Base-by-base conservation (phyloP, 495 filamentous ascomycete species). In the Annulohypoxylon stygium region DNA sequence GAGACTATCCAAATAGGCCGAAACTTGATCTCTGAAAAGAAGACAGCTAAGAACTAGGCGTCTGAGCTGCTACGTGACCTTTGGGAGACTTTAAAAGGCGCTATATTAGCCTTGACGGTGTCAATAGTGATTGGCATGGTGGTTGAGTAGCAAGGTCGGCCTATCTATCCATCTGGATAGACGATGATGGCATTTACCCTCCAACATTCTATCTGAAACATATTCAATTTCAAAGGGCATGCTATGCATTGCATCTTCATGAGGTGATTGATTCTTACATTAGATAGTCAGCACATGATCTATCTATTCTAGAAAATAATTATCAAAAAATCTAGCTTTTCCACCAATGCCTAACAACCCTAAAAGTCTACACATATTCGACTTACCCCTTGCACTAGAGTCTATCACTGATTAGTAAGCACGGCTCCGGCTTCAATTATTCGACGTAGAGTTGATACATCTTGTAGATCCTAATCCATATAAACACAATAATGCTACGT, bases 1-100 rank as follows among this genome's bases (percentile, higher is more conserved):
- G 80, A 83, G 67, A 81, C 82, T 3, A 80, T 83, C 16, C 73
- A 80, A 61, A 79, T 83, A 23, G 82, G 82, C 5, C 75, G 78
- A 43, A 67, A 47, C 11, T 57, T 79, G 50, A 78, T 80, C 20
- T 67, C 73, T 1, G 34, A 75, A 55, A 67, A 48, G n/a, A 76
- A 70, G 30, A 26, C 25, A 20, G 37, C 45, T 5, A 67, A 72
- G 60, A 43, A 61, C 16, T 77, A 70, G 67, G 64, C 45, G 34
- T 26, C 61, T 10, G 26, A 39, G 39, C 63, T 23, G 30, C 23
- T 65, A 33, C 16, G 37, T 51, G 33, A 43, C 25, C 67, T 39
- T 33, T 65, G 61, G 25, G 47, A 57, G 14, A 26, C 62, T 26
- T 14, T 69, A n/a, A 50, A 54, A 58, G 68, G 61, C 36, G 23